Conservation (phyloP, 345 rosid species). For the Orychophragmus violaceus region DNA sequence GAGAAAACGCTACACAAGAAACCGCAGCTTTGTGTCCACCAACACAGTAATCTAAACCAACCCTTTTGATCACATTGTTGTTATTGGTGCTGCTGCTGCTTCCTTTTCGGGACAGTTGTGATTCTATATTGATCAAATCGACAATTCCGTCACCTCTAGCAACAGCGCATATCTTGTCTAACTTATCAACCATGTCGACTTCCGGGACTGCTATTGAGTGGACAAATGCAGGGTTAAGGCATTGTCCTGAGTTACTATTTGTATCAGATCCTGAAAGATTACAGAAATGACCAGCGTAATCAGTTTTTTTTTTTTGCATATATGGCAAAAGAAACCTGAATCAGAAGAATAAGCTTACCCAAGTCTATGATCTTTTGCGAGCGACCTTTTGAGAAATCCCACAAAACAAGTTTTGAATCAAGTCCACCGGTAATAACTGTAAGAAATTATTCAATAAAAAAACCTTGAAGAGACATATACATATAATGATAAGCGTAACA, state of each 20-base stretch:
- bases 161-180: slow-evolving; percentile 58
- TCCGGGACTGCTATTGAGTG: slow-evolving; percentile 80
- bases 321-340: not conserved
- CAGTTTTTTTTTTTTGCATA: too few species aligned
- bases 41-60: slow-evolving; percentile 68
- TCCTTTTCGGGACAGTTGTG: slow-evolving; percentile 60
- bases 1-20: slow-evolving; percentile 69
- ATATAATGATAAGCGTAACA: not conserved
- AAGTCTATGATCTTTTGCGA: slow-evolving; percentile 62
- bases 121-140: slow-evolving; percentile 60
- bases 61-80: slow-evolving; percentile 36
- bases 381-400: slow-evolving; percentile 94
- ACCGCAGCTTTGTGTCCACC: slow-evolving; percentile 91
- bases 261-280: slow-evolving; percentile 39
- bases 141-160: slow-evolving; percentile 84
- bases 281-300: not conserved
- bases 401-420: slow-evolving; percentile 77
- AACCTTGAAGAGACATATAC: not conserved
- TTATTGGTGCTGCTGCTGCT: slow-evolving; percentile 8
- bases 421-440: slow-evolving; percentile 86
- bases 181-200: slow-evolving; percentile 58
- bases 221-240: slow-evolving; percentile 86
- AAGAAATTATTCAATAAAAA: not conserved
- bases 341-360: slow-evolving; percentile 32
- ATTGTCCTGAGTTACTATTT: slow-evolving; percentile 42